A percentile compares a stretch with the other conserved stretches of the same genome.
These are phyloP conservation scores for Lupinus albus DNA, from an alignment of 306 rosid species.

Conservation along the genomic window DNA sequence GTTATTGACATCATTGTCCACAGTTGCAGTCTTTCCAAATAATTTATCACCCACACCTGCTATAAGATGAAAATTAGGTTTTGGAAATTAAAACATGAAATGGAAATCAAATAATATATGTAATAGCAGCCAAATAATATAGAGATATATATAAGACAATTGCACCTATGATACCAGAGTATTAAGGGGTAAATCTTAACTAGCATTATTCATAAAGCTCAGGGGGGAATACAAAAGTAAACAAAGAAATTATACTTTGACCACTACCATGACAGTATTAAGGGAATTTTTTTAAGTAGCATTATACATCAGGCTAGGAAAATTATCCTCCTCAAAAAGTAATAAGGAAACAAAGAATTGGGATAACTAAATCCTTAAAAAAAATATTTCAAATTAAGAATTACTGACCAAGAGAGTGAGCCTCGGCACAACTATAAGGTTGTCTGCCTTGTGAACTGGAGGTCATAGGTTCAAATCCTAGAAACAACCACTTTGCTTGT, in stretches of 20 bases:
- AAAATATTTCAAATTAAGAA: constrained; percentile 10
- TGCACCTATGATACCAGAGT: too few species aligned
- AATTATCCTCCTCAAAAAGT: not conserved
- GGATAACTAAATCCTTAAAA: not conserved
- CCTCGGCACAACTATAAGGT: too few species aligned
- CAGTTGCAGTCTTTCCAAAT: constrained; percentile 54
- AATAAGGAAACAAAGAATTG: not conserved
- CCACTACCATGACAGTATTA: too few species aligned
- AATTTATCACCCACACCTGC: constrained; percentile 82
- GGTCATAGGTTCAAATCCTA: too few species aligned
- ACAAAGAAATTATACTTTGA: too few species aligned
- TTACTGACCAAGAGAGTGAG: not conserved
- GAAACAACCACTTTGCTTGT: too few species aligned
- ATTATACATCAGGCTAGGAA: too few species aligned
- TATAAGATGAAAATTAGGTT: constrained; percentile 34
- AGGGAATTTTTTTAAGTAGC: too few species aligned
- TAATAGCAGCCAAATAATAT: not conserved
- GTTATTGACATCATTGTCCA: constrained; percentile 60
- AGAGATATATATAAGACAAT: not conserved
- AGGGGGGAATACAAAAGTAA: too few species aligned
- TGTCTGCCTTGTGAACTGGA: too few species aligned
- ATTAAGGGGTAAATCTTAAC: too few species aligned
- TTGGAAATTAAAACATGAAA: not conserved
- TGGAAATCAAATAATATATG: not conserved
- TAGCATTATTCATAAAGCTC: too few species aligned